These are phyloP conservation scores for Candida adriatica DNA, from an alignment of 805 yeast genomes.

Conservation along the genomic window DNA sequence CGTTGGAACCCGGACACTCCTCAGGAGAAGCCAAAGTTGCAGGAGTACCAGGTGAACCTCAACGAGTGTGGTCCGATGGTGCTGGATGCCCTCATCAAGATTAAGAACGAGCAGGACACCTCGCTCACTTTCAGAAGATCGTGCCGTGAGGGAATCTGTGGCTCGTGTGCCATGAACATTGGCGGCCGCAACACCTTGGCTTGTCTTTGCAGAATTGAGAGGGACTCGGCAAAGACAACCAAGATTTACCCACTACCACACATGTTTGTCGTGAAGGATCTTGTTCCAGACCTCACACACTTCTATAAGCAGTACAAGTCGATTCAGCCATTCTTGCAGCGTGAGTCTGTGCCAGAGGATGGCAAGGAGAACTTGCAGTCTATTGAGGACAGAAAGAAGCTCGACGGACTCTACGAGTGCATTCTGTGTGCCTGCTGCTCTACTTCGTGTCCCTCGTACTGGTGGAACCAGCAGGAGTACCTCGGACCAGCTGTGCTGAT, in stretches of 20 bases:
- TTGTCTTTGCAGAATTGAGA: slow-evolving; percentile 90
- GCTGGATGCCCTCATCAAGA: slow-evolving; percentile 87
- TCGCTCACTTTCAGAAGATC: slow-evolving; percentile 96
- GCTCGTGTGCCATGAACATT: slow-evolving; percentile 99
- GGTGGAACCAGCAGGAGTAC: slow-evolving; percentile 99
- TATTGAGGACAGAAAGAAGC: slow-evolving; percentile 87
- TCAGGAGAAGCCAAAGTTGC: slow-evolving; percentile 80
- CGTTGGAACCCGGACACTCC: slow-evolving; percentile 99
- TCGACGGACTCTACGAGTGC: slow-evolving; percentile 96
- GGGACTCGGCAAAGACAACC: slow-evolving; percentile 61
- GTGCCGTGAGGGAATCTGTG: slow-evolving; percentile 99
- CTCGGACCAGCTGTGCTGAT: slow-evolving; percentile 97
- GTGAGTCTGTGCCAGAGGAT: slow-evolving; percentile 67
- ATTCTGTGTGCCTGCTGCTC: slow-evolving; percentile 98
- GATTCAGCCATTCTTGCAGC: slow-evolving; percentile 93
- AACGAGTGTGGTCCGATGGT: slow-evolving; percentile 97
- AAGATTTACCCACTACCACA: slow-evolving; percentile 97
- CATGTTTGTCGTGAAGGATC: slow-evolving; percentile 94
- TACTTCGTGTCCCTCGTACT: slow-evolving; percentile 97
- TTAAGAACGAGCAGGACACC: slow-evolving; percentile 94
- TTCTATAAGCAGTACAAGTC: slow-evolving; percentile 98
- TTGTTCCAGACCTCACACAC: slow-evolving; percentile 96
- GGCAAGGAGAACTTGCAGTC: slow-evolving; percentile 92
- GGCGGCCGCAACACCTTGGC: slow-evolving; percentile 97
- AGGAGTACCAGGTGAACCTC: slow-evolving; percentile 77